phyloP scores from a whole-genome alignment of 2,329 filamentous ascomycete genomes.

The Penicillium paneum region DNA sequence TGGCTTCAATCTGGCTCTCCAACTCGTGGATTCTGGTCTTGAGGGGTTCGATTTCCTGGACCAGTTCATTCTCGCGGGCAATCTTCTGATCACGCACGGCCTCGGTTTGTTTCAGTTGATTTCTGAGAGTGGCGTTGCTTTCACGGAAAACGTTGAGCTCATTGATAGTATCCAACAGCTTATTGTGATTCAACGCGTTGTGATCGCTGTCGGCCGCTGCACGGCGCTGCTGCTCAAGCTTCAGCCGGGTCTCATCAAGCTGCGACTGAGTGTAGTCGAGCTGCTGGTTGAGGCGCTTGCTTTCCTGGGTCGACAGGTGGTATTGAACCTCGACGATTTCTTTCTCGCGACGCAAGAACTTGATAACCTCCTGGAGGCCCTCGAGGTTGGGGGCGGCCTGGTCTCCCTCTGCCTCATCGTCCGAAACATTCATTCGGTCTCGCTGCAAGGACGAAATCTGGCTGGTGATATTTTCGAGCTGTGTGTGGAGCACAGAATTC shows the following conservation, averaged over 20 bases:
- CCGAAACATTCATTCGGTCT: slow-evolving; percentile 58
- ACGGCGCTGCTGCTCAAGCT: slow-evolving; percentile 84
- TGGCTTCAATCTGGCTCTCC: slow-evolving; percentile 73
- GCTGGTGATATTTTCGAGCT: slow-evolving; percentile 75
- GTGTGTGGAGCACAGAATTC: slow-evolving; percentile 84
- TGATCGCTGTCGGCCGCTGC: slow-evolving; percentile 70
- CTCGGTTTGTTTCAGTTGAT: slow-evolving; percentile 77
- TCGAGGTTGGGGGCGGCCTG: slow-evolving; percentile 58
- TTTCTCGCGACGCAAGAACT: slow-evolving; percentile 89
- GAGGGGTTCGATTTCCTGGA: slow-evolving; percentile 73
- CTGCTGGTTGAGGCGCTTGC: slow-evolving; percentile 84
- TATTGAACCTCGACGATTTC: slow-evolving; percentile 97
- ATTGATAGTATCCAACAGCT: slow-evolving; percentile 90
- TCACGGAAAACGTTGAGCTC: slow-evolving; percentile 95
- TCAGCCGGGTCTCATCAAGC: slow-evolving; percentile 82
- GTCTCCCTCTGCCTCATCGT: slow-evolving; percentile 47
- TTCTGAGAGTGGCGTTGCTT: slow-evolving; percentile 85
- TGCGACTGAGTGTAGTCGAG: slow-evolving; percentile 82
- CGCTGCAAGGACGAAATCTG: slow-evolving; percentile 80
- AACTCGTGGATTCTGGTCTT: slow-evolving; percentile 77
- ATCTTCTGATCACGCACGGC: slow-evolving; percentile 71
- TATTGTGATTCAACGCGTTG: slow-evolving; percentile 74
- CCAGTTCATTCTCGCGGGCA: slow-evolving; percentile 69
- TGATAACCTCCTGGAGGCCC: slow-evolving; percentile 84
- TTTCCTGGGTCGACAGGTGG: slow-evolving; percentile 82